Evolutionary conservation across 345 rosid species (phyloP), one percentile per base, ranked within the genome.

Genomic region (Firmiana major): DNA sequence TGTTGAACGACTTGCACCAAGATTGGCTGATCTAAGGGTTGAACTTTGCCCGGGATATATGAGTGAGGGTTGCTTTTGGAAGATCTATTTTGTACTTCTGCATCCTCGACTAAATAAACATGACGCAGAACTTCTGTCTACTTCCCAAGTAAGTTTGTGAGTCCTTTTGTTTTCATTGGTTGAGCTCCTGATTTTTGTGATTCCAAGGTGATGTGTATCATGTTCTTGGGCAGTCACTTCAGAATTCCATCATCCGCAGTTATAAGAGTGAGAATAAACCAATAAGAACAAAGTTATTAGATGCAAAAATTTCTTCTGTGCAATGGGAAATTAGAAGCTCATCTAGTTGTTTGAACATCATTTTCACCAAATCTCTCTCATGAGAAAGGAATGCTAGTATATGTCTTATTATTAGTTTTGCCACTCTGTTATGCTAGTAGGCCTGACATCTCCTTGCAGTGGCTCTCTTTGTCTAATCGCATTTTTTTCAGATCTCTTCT

Each of bases 21-120:
- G 93, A 84, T 83, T 96, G 81, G 91, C 92, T 78, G 95, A 93
- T 59, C 84, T 94, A 2, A 88, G 98, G 84, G 85, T 92, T 71
- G 97, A 93, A 62, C 90, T 96, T 77, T 96, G 99, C 80, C 97
- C 98, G 0, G 91, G 92, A 77, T 90, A 89, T 86, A 92, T 94
- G 98, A 92, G 86, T 76, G 97, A 90, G 53, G 87, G 82, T 81
- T 87, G 93, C 90, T 94, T 97, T 84, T 97, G 99, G 98, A 97
- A 92, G 88, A 91, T 97, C 51, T 97, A 94, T 81, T 96, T 92
- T 79, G 92, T 94, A 22, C 97, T 96, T 85, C 77, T 94, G 79
- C 95, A 84, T 78, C 97, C 99, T 16, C 85, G 94, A 80, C 93
- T 94, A 60, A 84, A 69, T 80, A 91, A 92, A 81, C 87, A 87